Evolutionary conservation across 306 rosid species (phyloP), one percentile per base, ranked within the genome.

Genomic region (Geum urbanum): DNA sequence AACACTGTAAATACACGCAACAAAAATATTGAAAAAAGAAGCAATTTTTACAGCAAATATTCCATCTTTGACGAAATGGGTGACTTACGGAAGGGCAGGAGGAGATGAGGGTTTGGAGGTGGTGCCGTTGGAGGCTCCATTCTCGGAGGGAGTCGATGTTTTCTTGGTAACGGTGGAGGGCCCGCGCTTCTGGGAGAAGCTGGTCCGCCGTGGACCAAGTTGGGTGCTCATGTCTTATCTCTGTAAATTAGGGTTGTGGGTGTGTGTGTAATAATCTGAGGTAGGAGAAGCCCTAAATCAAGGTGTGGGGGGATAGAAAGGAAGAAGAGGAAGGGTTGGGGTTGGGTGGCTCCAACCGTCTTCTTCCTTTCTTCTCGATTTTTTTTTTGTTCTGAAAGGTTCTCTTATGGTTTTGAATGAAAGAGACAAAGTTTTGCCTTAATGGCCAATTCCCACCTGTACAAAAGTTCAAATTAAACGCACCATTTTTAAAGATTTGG

Each of bases 101-200:
- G 97, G 97, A 84, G 98, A 94, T 18, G 85, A 77, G 65, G 94
- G 83, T 63, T 81, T 88, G 75, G 70, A 9, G 56, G 66, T 45
- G 54, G 78, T 72, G 45, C 85, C 89, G 70, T 81, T 82, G 59
- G 50, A 4, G 84, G 47, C 54, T 60, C 86, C 88, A 13, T 85
- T 85, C 6, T 85, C 94, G 12, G 45, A 19, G 4, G 85, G 49
- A 3, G 40, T 18, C 0, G 86, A 44, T 32, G 32, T 27, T 60
- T 77, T 91, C 79, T 83, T 89, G 37, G 73, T 69, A 39, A 83
- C 71, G 16, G 88, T 52, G 5, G 89, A 72, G 15, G 96, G 83
- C 53, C 84, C 74, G 13, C 91, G 89, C 65, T 48, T 90, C 45
- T 84, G 82, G 63, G 45, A 68, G 41, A 73, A 66, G 67, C 84